Evolutionary conservation across 2,329 filamentous ascomycete species (phyloP).

Genomic region (Onygenales sp.): DNA sequence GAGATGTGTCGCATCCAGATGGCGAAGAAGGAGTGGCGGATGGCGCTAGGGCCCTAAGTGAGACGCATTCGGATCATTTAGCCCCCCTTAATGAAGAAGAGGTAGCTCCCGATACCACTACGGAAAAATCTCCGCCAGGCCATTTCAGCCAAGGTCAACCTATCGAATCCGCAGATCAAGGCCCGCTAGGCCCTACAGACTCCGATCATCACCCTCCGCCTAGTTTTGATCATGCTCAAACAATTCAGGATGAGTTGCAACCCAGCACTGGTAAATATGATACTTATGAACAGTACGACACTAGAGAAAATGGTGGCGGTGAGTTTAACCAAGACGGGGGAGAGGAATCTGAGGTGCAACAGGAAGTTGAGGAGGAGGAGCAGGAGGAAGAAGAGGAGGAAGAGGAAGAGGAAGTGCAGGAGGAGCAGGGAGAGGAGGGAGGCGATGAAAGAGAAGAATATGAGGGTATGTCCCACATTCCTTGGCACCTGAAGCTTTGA

Average conservation of each 20-base stretch:
- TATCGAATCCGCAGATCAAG: not conserved
- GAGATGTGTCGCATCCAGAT: not conserved
- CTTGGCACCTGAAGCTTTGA: constrained; percentile 1
- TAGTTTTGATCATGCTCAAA: not conserved
- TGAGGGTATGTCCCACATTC: constrained; percentile 11
- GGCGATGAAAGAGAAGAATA: constrained; percentile 12
- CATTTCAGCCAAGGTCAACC: not conserved
- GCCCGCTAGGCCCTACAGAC: not conserved
- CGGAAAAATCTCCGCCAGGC: not conserved
- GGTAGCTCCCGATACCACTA: not conserved
- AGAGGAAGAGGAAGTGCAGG: constrained; percentile 10
- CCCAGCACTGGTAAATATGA: not conserved
- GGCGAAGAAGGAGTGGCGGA: constrained; percentile 8
- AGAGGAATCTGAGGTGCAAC: not conserved
- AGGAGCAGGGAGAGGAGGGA: constrained; percentile 12
- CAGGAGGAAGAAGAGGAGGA: constrained; percentile 12
- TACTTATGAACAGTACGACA: not conserved
- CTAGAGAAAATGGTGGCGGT: not conserved
- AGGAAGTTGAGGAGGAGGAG: constrained; percentile 10
- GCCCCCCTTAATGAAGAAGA: constrained; percentile 9
- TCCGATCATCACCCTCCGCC: not conserved
- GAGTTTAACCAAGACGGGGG: constrained; percentile 4
- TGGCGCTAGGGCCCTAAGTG: not conserved
- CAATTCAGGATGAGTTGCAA: constrained; percentile 2
- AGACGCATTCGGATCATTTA: constrained; percentile 12